Conservation (phyloP, 2,329 filamentous ascomycete species). For the Aspergillus quadricinctus region DNA sequence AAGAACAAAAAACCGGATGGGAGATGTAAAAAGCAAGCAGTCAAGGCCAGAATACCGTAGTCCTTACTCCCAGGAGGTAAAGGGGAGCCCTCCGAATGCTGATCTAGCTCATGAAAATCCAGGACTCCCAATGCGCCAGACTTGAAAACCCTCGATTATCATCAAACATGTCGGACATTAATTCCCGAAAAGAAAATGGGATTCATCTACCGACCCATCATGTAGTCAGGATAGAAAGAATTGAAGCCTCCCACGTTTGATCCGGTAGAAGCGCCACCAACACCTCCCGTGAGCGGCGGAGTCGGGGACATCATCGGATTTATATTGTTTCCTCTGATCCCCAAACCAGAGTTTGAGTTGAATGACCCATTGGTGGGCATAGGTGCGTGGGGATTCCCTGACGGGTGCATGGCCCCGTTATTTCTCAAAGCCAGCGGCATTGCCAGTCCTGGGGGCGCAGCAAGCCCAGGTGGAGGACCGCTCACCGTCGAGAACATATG, state of each 20-base stretch:
- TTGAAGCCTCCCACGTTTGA: constrained; percentile 33
- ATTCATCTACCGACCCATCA: constrained; percentile 42
- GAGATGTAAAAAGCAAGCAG: constrained; percentile 21
- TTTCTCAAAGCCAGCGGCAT: constrained; percentile 33
- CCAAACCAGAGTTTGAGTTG: constrained; percentile 35
- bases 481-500: constrained; percentile 64
- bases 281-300: constrained; percentile 24
- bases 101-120: constrained; percentile 37
- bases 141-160: constrained; percentile 30
- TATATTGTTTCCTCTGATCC: constrained; percentile 33
- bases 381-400: constrained; percentile 25
- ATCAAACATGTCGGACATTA: constrained; percentile 43
- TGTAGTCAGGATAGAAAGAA: constrained; percentile 44
- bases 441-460: constrained; percentile 67
- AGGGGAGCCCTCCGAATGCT: constrained; percentile 38
- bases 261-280: constrained; percentile 23
- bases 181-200: constrained; percentile 23
- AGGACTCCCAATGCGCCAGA: constrained; percentile 38
- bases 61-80: constrained; percentile 32
- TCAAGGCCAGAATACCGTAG: constrained; percentile 29
- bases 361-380: constrained; percentile 30
- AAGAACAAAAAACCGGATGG: constrained; percentile 18
- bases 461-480: constrained; percentile 77
- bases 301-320: constrained; percentile 29
- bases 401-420: constrained; percentile 28